These are phyloP conservation scores for Tolypocladium capitatum DNA, from an alignment of 2,329 filamentous ascomycete genomes.

Conservation along the genomic window DNA sequence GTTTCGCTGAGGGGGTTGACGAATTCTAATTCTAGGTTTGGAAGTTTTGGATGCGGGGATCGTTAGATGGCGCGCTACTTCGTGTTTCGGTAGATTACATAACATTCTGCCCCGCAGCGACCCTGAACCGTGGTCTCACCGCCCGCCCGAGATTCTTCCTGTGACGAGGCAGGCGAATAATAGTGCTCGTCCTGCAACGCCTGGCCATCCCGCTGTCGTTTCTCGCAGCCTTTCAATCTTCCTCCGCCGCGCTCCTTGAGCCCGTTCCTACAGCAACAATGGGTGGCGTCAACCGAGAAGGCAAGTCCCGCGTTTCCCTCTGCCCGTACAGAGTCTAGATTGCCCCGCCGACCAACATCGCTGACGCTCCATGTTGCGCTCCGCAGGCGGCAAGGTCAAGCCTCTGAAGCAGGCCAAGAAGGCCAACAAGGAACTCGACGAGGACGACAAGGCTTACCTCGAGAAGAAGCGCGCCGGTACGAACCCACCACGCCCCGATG, in stretches of 20 bases:
- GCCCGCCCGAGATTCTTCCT: background rate
- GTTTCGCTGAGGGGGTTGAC: background rate
- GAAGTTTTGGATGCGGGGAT: background rate
- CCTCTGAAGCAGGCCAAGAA: constrained; percentile 85
- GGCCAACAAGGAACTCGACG: constrained; percentile 67
- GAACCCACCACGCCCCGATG: constrained; percentile 15
- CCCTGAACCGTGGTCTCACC: background rate
- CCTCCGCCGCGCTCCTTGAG: background rate
- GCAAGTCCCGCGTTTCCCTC: constrained; percentile 9
- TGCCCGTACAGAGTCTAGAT: background rate
- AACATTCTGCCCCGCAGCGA: constrained; percentile 1
- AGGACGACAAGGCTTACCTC: constrained; percentile 71
- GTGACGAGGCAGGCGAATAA: background rate
- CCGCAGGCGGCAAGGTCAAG: constrained; percentile 68
- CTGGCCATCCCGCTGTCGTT: background rate
- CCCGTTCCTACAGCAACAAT: constrained; percentile 9
- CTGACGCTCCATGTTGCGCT: background rate
- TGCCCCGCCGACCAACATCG: background rate
- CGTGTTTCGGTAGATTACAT: background rate
- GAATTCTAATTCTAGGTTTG: background rate
- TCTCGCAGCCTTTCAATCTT: background rate
- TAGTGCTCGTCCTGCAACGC: background rate
- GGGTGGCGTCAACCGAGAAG: constrained; percentile 27
- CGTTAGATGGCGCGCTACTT: background rate
- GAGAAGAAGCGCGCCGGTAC: constrained; percentile 76